Percentiles rank a stretch among this genome's conserved stretches.
phyloP scores from a whole-genome alignment of 352 stramenopile genomes.

The Pythium aristosporum region DNA sequence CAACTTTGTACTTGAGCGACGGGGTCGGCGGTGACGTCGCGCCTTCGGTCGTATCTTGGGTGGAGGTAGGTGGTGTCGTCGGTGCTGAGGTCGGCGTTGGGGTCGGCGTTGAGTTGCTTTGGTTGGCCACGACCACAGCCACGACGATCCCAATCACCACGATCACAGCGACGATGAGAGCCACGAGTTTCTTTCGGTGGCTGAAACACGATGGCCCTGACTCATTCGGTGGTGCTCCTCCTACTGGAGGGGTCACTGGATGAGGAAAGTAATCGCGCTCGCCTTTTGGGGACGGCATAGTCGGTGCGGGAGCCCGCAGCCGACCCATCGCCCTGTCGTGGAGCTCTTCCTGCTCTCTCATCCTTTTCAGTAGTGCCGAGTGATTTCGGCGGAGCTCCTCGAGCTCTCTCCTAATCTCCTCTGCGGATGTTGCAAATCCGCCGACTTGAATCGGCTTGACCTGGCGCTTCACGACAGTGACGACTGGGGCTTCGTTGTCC shows the following conservation, averaged over 20 bases:
- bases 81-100: background rate
- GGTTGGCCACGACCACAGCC: background rate
- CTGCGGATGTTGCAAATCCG: background rate
- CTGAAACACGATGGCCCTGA: background rate
- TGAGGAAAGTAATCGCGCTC: background rate
- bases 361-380: background rate
- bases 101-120: background rate
- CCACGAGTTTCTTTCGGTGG: background rate
- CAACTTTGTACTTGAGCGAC: too few species aligned
- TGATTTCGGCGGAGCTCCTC: background rate
- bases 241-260: background rate
- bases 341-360: background rate
- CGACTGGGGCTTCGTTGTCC: background rate
- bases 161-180: background rate
- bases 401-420: background rate
- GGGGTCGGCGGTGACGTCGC: constrained; percentile 70
- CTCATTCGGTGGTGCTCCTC: background rate
- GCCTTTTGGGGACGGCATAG: background rate
- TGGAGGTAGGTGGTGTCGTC: background rate
- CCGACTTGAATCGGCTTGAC: background rate
- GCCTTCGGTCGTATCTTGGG: too few species aligned
- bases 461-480: background rate
- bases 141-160: background rate
- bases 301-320: background rate
- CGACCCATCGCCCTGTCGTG: background rate